phyloP scores from a whole-genome alignment of 371 early-diverging fungal genomes.

The Mortierella sp. region DNA sequence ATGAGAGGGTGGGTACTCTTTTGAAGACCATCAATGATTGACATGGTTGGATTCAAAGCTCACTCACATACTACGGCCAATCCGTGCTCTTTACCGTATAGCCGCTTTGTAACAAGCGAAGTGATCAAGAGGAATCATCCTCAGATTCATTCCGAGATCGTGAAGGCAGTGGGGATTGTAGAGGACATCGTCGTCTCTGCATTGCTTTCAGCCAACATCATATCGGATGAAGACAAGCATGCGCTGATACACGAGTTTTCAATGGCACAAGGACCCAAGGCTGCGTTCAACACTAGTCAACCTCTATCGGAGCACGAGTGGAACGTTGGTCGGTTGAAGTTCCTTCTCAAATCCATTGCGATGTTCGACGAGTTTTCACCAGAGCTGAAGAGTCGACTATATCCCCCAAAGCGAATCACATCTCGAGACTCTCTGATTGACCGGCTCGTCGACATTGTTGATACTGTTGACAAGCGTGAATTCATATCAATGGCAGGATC shows the following conservation, averaged over 20 bases:
- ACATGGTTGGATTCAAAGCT: no score
- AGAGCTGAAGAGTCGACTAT: conserved; percentile 23
- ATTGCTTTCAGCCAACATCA: conserved; percentile 1
- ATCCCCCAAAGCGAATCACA: conserved; percentile 5
- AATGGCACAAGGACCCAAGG: conserved; percentile 16
- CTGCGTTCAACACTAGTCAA: background rate
- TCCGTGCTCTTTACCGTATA: background rate
- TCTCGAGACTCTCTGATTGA: conserved; percentile 8
- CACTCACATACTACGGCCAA: no score
- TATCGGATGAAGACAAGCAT: conserved; percentile 14
- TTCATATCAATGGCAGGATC: conserved; percentile 2
- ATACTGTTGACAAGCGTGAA: conserved; percentile 9
- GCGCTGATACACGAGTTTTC: conserved; percentile 27
- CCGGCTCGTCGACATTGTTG: conserved; percentile 18
- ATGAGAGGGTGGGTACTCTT: conserved; percentile 24
- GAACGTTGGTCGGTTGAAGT: conserved; percentile 34
- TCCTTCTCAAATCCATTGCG: conserved; percentile 27
- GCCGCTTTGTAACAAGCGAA: conserved; percentile 30
- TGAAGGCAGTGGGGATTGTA: conserved; percentile 21
- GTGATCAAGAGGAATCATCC: conserved; percentile 20
- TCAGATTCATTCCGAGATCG: conserved; percentile 18
- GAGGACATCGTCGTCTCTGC: conserved; percentile 30
- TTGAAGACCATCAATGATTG: no score
- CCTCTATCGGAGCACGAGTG: conserved; percentile 38
- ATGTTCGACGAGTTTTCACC: conserved; percentile 36